Percentiles rank a stretch among this genome's conserved stretches.
Evolutionary conservation across 164 flowering plant genomes (phyloP).

Genomic region (Stephania yunnanensis): DNA sequence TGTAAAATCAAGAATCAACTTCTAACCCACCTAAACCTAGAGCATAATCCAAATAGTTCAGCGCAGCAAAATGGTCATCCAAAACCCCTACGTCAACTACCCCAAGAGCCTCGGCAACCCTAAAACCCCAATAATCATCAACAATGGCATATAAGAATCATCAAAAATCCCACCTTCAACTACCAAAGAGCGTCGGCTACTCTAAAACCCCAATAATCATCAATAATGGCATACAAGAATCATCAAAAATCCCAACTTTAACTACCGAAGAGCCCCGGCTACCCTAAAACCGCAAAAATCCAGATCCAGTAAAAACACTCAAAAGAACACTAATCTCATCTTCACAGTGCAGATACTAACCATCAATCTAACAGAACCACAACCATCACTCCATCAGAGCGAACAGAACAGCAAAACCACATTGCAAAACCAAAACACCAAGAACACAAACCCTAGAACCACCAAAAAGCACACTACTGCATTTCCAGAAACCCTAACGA

Average conservation of each 20-base stretch:
- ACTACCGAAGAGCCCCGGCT: not conserved
- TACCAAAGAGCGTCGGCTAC: not conserved
- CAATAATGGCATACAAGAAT: not conserved
- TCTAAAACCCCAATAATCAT: not conserved
- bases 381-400: not conserved
- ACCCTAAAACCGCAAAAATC: not conserved
- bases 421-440: not conserved
- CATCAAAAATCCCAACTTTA: not conserved
- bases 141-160: too few relatives aligned
- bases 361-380: not conserved
- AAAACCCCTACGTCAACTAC: not conserved
- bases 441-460: not conserved
- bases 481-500: not conserved
- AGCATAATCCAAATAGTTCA: not conserved
- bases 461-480: not conserved
- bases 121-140: not conserved
- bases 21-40: not conserved
- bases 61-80: not conserved
- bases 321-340: not conserved
- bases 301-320: not conserved
- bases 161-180: not conserved
- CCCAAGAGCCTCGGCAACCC: not conserved
- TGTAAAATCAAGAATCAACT: not conserved
- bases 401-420: not conserved
- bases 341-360: not conserved